Conservation (phyloP, 306 rosid genomes). For the Vachellia collinsii region DNA sequence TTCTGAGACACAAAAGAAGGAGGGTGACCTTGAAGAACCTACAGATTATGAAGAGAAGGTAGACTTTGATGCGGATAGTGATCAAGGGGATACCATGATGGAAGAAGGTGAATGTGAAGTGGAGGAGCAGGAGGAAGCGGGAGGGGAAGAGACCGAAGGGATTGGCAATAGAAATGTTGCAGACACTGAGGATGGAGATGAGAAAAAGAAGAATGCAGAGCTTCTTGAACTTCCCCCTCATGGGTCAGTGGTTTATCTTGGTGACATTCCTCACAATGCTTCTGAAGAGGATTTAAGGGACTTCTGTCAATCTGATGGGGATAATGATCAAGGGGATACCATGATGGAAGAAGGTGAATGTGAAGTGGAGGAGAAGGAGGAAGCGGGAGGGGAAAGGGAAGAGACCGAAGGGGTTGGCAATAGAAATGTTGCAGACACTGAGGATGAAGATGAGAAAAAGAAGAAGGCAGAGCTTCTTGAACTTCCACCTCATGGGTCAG, state of each 20-base stretch:
- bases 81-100: constrained; percentile 58
- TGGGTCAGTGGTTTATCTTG: constrained; percentile 76
- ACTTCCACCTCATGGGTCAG: constrained; percentile 81
- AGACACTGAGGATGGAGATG: constrained; percentile 39
- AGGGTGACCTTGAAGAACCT: constrained; percentile 53
- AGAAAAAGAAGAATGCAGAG: constrained; percentile 61
- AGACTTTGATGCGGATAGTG: constrained; percentile 74
- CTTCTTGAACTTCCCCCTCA: constrained; percentile 86
- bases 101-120: constrained; percentile 71
- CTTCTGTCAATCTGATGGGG: constrained; percentile 64
- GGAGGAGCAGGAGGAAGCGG: constrained; percentile 14
- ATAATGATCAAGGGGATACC: too few relatives aligned
- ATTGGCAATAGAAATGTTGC: constrained; percentile 14
- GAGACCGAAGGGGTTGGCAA: constrained; percentile 46
- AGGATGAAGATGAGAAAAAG: constrained; percentile 51
- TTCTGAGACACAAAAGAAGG: constrained; percentile 29
- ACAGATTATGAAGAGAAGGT: constrained; percentile 65
- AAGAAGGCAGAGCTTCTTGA: constrained; percentile 77
- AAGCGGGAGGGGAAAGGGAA: constrained; percentile 59
- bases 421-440: constrained; percentile 1
- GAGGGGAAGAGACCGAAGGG: constrained; percentile 55
- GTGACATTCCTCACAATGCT: constrained; percentile 61
- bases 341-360: too few relatives aligned
- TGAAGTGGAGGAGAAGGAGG: constrained; percentile 73
- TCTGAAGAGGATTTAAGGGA: constrained; percentile 65